A percentile compares a stretch with the other conserved stretches of the same genome.
Conservation (phyloP, 768 basidiomycete species). For the Steccherinum ochraceum region DNA sequence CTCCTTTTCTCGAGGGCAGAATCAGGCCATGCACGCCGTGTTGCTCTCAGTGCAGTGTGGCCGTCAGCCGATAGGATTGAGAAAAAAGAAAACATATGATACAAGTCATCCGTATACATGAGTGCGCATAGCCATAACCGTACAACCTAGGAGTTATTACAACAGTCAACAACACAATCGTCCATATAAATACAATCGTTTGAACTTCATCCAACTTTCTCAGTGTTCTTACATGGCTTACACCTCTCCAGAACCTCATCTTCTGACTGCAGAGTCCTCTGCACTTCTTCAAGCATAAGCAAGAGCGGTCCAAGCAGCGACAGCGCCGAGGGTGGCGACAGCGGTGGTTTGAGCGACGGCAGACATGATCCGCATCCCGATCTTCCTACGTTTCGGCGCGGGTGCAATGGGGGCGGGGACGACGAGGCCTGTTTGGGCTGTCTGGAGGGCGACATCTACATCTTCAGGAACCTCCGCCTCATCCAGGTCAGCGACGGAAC, state of each 20-base stretch:
- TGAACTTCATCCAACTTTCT: neutral
- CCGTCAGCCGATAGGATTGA: neutral
- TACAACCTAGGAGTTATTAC: neutral
- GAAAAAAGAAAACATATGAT: neutral
- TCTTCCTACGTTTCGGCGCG: conserved; percentile 28
- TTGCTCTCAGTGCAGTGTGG: neutral
- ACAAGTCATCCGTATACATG: neutral
- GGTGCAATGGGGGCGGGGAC: conserved; percentile 2
- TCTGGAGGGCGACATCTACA: neutral
- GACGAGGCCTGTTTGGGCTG: conserved; percentile 6
- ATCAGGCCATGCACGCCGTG: neutral
- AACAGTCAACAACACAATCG: neutral
- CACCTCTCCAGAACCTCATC: neutral
- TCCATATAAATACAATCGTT: neutral
- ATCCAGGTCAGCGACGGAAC: conserved; percentile 26
- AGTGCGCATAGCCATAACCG: neutral
- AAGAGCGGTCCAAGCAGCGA: conserved; percentile 67
- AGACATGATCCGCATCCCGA: conserved; percentile 33
- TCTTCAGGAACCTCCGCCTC: conserved; percentile 3
- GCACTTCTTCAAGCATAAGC: conserved; percentile 45
- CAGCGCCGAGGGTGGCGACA: conserved; percentile 59
- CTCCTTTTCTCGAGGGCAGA: neutral
- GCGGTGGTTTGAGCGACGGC: conserved; percentile 53
- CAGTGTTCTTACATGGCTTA: neutral
- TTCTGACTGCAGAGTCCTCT: neutral